Conservation (phyloP, 352 stramenopile species). For the Pythium apleroticum region DNA sequence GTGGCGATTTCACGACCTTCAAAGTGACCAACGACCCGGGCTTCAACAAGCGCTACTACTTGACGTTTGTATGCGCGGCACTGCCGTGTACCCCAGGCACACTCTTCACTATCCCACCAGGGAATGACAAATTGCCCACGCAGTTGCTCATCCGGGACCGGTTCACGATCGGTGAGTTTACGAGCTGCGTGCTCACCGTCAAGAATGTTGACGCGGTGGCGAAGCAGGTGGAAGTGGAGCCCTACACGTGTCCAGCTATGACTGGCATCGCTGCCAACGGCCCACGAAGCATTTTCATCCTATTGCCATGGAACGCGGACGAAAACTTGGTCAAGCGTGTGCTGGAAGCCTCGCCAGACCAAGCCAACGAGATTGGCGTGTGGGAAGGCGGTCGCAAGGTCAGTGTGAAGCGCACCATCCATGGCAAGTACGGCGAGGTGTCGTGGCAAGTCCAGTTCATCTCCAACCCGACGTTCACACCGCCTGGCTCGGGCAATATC, state of each 20-base stretch:
- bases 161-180: constrained; percentile 54
- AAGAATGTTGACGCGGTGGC: constrained; percentile 26
- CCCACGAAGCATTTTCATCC: constrained; percentile 31
- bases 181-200: constrained; percentile 57
- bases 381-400: constrained; percentile 73
- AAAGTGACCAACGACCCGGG: constrained; percentile 78
- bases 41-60: constrained; percentile 38
- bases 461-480: constrained; percentile 87
- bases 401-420: constrained; percentile 83
- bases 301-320: constrained; percentile 71
- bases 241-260: constrained; percentile 32
- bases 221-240: constrained; percentile 38
- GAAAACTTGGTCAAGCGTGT: constrained; percentile 44
- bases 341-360: constrained; percentile 55
- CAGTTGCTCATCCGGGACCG: constrained; percentile 44
- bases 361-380: constrained; percentile 33
- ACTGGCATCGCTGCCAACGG: constrained; percentile 19
- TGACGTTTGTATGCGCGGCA: constrained; percentile 37
- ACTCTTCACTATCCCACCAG: constrained; percentile 32
- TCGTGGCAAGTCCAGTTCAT: constrained; percentile 95
- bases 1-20: constrained; percentile 88
- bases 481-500: constrained; percentile 91
- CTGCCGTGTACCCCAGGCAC: constrained; percentile 25
- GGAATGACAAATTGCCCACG: constrained; percentile 32
- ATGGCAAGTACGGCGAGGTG: constrained; percentile 94